These are phyloP conservation scores for Penicillium bialowiezense DNA, from an alignment of 495 filamentous ascomycete genomes.

Conservation along the genomic window DNA sequence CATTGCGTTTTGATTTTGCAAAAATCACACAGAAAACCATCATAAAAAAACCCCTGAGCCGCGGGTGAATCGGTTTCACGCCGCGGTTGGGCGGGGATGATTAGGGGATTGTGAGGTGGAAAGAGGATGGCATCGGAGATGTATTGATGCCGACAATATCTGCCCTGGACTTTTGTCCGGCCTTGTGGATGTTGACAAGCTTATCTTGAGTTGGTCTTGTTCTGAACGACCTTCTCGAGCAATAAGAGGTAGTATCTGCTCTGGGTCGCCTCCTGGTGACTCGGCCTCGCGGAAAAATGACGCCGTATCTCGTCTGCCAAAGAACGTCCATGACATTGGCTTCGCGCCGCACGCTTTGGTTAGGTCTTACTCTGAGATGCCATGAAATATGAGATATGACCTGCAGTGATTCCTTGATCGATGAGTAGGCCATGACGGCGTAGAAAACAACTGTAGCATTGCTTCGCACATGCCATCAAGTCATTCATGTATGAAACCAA, in stretches of 20 bases:
- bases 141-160: conserved; percentile 17
- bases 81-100: conserved; percentile 21
- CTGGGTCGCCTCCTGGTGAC: conserved; percentile 2
- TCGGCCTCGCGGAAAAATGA: conserved; percentile 8
- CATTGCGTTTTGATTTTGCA: conserved; percentile 16
- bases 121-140: conserved; percentile 10
- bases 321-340: conserved; percentile 12
- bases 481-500: no score
- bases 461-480: no score
- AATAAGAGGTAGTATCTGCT: conserved; percentile 16
- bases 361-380: conserved; percentile 20
- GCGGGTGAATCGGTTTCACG: conserved; percentile 24
- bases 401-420: neutral
- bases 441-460: neutral
- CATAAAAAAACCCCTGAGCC: conserved; percentile 21
- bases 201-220: conserved; percentile 15
- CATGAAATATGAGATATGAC: conserved; percentile 21
- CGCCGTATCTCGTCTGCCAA: conserved; percentile 11
- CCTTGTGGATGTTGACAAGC: conserved; percentile 20
- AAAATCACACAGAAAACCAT: conserved; percentile 12
- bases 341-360: conserved; percentile 1
- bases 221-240: conserved; percentile 5
- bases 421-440: neutral
- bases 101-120: neutral
- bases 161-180: conserved; percentile 11